A percentile compares a stretch with the other conserved stretches of the same genome.
These are phyloP conservation scores for Spathaspora boniae DNA, from an alignment of 805 yeast genomes.

Conservation along the genomic window DNA sequence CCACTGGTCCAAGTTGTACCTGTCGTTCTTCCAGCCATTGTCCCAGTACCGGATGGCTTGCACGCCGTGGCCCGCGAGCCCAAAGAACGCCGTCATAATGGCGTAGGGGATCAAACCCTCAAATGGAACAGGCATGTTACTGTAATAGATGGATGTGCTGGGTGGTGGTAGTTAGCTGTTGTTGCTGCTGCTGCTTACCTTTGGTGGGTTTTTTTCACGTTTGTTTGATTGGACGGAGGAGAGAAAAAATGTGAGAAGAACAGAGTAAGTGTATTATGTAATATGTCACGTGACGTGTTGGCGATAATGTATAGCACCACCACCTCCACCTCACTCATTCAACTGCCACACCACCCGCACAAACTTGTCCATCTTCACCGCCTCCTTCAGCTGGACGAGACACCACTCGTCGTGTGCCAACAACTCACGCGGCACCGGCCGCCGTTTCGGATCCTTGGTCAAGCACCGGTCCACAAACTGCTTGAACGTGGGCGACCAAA, in stretches of 20 bases:
- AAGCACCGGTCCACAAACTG: constrained; percentile 79
- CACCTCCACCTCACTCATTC: constrained; percentile 5
- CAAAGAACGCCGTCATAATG: constrained; percentile 43
- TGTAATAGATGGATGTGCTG: constrained; percentile 1
- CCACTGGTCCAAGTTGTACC: constrained; percentile 41
- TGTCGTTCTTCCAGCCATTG: constrained; percentile 46
- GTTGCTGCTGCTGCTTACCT: background rate
- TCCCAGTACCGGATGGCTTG: constrained; percentile 47
- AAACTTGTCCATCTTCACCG: constrained; percentile 83
- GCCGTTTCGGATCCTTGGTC: constrained; percentile 69
- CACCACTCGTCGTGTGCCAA: constrained; percentile 86
- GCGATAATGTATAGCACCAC: constrained; percentile 1
- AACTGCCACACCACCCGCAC: constrained; percentile 67
- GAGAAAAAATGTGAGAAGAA: background rate
- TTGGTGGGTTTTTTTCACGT: constrained; percentile 2
- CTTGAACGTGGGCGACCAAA: constrained; percentile 81
- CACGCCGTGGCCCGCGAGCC: constrained; percentile 44
- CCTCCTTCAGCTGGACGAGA: constrained; percentile 64
- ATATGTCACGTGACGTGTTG: background rate
- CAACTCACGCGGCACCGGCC: constrained; percentile 95
- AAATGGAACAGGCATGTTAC: constrained; percentile 43
- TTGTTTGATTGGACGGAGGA: constrained; percentile 3
- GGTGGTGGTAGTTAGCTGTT: background rate
- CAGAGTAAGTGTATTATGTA: background rate
- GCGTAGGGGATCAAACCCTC: constrained; percentile 47